Base-by-base conservation (phyloP, 2,329 filamentous ascomycete species). In the Akanthomyces muscarius region DNA sequence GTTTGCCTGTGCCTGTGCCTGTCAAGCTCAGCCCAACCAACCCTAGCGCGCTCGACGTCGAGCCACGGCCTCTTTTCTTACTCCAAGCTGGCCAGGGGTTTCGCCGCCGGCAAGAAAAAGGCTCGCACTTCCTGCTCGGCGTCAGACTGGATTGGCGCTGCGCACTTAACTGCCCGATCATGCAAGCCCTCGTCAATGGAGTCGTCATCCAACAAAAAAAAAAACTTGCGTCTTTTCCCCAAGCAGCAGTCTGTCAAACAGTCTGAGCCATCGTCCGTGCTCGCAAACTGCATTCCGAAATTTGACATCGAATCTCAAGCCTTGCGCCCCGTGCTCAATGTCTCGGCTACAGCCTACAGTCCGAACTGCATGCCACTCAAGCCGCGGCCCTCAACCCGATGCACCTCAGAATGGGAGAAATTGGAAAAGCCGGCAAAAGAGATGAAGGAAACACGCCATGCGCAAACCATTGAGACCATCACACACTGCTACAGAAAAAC, bases 201-300 rank as follows among this genome's bases (percentile, higher is more conserved):
- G 33, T 38, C 30, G 50, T 18, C 30, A 45, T 21, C 14, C 42
- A 47, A 6, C 28, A 3, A 30, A 5, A 4, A 4, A 4, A 30
- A 30, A 6, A 21, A 13, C 25, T 14, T 8, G n/a, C 23, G 18
- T 16, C 38, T 23, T 36, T 44, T 61, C 38, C 41, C 50, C 58
- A 61, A 54, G 16, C 10, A 41, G 48, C 7, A 38, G 45, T 59
- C 56, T 53, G 48, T 53, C 58, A 61, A 61, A 52, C 59, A 48
- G 59, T 54, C 41, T 61, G 59, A 54, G 59, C 50, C 21, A 50
- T 54, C 59, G 50, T 48, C 59, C 48, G 58, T 61, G 59, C 59
- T 36, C 59, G 21, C 50, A 54, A 55, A 47, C 50, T 25, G 38
- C 28, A 54, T 61, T 54, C 50, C 59, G 41, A 61, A 53, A 61